phyloP scores from a whole-genome alignment of 192 early-diverging fungal genomes.

The Coemansia asiatica region DNA sequence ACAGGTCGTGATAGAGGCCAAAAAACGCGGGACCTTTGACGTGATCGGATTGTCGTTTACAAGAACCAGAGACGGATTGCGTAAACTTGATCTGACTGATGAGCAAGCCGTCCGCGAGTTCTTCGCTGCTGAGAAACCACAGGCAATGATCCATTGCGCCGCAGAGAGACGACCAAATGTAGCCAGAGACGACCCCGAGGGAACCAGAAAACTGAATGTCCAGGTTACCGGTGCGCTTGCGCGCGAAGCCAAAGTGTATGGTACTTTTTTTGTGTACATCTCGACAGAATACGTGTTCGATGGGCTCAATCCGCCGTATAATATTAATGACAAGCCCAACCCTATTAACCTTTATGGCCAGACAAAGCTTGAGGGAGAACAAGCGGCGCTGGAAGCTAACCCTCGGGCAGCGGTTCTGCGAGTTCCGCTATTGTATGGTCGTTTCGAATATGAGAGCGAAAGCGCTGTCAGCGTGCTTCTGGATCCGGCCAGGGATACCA shows the following conservation, averaged over 20 bases:
- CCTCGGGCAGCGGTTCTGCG: slow-evolving; percentile 67
- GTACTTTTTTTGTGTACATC: slow-evolving; percentile 74
- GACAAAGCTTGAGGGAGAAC: slow-evolving; percentile 76
- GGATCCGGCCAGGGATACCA: slow-evolving; percentile 52
- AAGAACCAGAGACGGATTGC: slow-evolving; percentile 57
- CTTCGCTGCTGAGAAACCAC: slow-evolving; percentile 59
- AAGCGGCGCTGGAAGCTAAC: slow-evolving; percentile 59
- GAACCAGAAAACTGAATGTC: slow-evolving; percentile 68
- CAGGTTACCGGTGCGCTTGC: slow-evolving; percentile 62
- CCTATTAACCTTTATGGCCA: slow-evolving; percentile 86
- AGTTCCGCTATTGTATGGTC: slow-evolving; percentile 79
- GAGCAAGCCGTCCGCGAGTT: slow-evolving; percentile 54
- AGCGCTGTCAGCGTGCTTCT: slow-evolving; percentile 77
- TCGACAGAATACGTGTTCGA: slow-evolving; percentile 95
- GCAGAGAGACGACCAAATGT: slow-evolving; percentile 85
- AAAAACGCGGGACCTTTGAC: slow-evolving; percentile 49
- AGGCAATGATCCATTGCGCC: slow-evolving; percentile 77
- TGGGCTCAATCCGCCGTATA: slow-evolving; percentile 77
- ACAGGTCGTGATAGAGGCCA: slow-evolving; percentile 61
- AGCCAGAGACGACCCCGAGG: slow-evolving; percentile 64
- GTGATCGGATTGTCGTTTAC: slow-evolving; percentile 75
- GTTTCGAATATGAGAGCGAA: slow-evolving; percentile 64
- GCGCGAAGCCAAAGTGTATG: slow-evolving; percentile 43
- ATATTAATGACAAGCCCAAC: slow-evolving; percentile 64
- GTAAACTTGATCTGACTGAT: slow-evolving; percentile 72